These are phyloP conservation scores for Talaromyces sp. DNA, from an alignment of 2,329 filamentous ascomycete genomes.

Conservation along the genomic window DNA sequence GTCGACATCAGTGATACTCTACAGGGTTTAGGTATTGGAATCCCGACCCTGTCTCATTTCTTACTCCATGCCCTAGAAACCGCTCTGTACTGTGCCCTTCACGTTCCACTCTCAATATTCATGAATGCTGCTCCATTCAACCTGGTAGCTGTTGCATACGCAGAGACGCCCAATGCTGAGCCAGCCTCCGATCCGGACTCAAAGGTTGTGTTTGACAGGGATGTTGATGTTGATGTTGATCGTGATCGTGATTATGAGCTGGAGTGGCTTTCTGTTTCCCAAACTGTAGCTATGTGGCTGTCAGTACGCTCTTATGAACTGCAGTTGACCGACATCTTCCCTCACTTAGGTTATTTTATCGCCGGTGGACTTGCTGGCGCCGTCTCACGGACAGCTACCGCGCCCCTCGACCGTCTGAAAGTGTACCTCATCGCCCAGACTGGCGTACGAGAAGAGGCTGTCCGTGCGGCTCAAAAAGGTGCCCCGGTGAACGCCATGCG, in stretches of 20 bases:
- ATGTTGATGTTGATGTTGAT: slow-evolving; percentile 8
- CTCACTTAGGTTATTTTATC: slow-evolving; percentile 82
- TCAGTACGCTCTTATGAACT: slow-evolving; percentile 42
- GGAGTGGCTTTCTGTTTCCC: slow-evolving; percentile 42
- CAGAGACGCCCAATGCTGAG: slow-evolving; percentile 25
- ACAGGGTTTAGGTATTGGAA: slow-evolving; percentile 80
- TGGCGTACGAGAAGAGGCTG: slow-evolving; percentile 55
- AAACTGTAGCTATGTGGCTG: slow-evolving; percentile 43
- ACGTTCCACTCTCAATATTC: slow-evolving; percentile 30
- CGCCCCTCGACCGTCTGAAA: slow-evolving; percentile 92
- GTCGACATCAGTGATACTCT: slow-evolving; percentile 88
- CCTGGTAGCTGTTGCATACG: slow-evolving; percentile 31
- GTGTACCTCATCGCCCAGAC: slow-evolving; percentile 96
- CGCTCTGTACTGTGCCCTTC: slow-evolving; percentile 36
- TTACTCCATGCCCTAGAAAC: slow-evolving; percentile 29
- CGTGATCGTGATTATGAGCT: slow-evolving; percentile 31
- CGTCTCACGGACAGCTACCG: slow-evolving; percentile 90
- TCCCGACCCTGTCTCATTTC: slow-evolving; percentile 39
- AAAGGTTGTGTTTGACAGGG: slow-evolving; percentile 31
- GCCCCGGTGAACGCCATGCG: slow-evolving; percentile 62
- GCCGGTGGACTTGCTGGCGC: slow-evolving; percentile 93
- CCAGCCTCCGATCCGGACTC: slow-evolving; percentile 29
- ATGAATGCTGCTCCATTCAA: slow-evolving; percentile 30
- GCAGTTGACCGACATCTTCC: slow-evolving; percentile 46
- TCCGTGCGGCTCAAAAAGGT: slow-evolving; percentile 67